Conservation (phyloP, 2,329 filamentous ascomycete species). For the Beauveria medogensis region DNA sequence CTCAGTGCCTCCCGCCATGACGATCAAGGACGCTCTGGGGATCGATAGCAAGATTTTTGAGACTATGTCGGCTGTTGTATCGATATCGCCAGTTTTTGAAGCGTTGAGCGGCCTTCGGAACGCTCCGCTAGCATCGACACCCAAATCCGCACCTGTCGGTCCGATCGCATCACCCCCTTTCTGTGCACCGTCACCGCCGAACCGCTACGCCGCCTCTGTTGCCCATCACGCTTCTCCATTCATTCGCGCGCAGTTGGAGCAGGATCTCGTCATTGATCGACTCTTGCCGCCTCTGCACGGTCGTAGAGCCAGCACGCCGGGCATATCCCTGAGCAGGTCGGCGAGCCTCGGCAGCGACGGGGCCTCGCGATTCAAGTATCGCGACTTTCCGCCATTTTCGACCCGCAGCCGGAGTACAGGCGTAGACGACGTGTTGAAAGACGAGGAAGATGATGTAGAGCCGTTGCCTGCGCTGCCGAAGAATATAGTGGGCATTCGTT, state of each 20-base stretch:
- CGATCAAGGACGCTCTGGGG: constrained; percentile 24
- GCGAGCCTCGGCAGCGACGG: constrained; percentile 25
- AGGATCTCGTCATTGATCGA: constrained; percentile 30
- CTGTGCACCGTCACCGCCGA: constrained; percentile 20
- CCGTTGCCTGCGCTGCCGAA: constrained; percentile 26
- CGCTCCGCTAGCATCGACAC: not conserved
- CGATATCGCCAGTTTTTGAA: constrained; percentile 24
- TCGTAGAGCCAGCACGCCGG: constrained; percentile 14
- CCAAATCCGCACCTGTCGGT: constrained; percentile 21
- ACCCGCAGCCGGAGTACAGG: constrained; percentile 26
- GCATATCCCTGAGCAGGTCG: constrained; percentile 25
- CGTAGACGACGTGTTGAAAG: constrained; percentile 14
- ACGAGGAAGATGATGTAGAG: constrained; percentile 18
- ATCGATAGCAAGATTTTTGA: constrained; percentile 21
- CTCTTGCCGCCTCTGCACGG: constrained; percentile 26
- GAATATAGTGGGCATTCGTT: constrained; percentile 23
- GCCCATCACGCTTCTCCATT: constrained; percentile 24
- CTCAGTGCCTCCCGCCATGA: constrained; percentile 7
- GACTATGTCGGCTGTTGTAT: constrained; percentile 15
- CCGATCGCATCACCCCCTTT: constrained; percentile 19
- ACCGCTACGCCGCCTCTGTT: constrained; percentile 21
- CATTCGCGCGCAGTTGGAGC: constrained; percentile 28
- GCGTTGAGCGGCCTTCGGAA: constrained; percentile 19
- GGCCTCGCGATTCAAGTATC: constrained; percentile 22
- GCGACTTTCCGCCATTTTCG: constrained; percentile 29